Conservation (phyloP, 441 rosid genomes). For the Euphorbia celastroides region DNA sequence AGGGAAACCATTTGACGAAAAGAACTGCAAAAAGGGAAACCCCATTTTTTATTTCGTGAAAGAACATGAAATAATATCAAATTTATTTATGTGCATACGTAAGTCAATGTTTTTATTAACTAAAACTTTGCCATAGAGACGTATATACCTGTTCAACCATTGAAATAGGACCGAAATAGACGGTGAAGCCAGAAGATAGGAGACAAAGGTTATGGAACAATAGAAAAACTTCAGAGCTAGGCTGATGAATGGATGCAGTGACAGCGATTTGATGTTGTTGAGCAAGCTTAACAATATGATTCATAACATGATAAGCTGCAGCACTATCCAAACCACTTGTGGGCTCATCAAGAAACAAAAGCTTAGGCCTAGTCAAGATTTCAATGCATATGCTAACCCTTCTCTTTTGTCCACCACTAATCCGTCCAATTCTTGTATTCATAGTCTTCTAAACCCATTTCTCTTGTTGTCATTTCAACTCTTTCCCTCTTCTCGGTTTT, state of each 20-base stretch:
- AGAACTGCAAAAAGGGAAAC: slow-evolving; percentile 29
- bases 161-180: slow-evolving; percentile 41
- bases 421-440: slow-evolving; percentile 47
- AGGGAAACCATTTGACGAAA: slow-evolving; percentile 42
- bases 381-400: slow-evolving; percentile 53
- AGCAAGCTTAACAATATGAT: slow-evolving; percentile 31
- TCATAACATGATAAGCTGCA: slow-evolving; percentile 47
- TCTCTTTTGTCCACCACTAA: slow-evolving; percentile 17
- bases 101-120: not conserved
- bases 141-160: slow-evolving; percentile 32
- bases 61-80: not conserved
- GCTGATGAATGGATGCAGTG: slow-evolving; percentile 48
- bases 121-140: no score
- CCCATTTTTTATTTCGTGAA: no score
- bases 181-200: slow-evolving; percentile 33
- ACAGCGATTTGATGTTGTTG: slow-evolving; percentile 33
- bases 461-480: slow-evolving; percentile 42
- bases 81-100: not conserved
- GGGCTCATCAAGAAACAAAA: slow-evolving; percentile 51
- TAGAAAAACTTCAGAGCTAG: slow-evolving; percentile 49
- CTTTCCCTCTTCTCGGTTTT: slow-evolving; percentile 37
- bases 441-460: slow-evolving; percentile 49
- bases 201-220: slow-evolving; percentile 43
- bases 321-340: slow-evolving; percentile 66
- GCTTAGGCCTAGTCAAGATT: slow-evolving; percentile 39